Evolutionary conservation across 2,329 filamentous ascomycete species (phyloP).

Genomic region (Aspergillus sp.): DNA sequence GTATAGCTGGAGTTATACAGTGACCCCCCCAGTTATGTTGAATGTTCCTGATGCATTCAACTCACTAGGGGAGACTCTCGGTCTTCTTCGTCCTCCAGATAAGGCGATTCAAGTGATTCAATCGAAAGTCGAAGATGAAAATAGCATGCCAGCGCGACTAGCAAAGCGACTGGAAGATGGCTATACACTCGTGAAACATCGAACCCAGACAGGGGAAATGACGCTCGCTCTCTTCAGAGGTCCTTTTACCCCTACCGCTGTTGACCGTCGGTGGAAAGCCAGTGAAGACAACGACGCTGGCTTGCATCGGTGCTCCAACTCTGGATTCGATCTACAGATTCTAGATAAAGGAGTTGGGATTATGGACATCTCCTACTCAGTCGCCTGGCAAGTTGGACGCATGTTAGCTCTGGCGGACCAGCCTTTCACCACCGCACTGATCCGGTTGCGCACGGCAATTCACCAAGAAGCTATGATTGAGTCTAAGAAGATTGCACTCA

Average conservation of each 20-base stretch:
- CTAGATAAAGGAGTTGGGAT: slow-evolving; percentile 32
- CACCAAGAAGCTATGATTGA: slow-evolving; percentile 1
- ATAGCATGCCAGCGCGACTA: too few relatives aligned
- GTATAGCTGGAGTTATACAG: slow-evolving; percentile 36
- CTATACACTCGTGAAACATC: slow-evolving; percentile 32
- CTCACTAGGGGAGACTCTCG: slow-evolving; percentile 1
- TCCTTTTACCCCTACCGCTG: slow-evolving; percentile 28
- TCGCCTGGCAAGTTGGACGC: slow-evolving; percentile 39
- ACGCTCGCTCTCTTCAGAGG: slow-evolving; percentile 33
- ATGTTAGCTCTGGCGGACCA: slow-evolving; percentile 32
- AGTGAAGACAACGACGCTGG: neutral
- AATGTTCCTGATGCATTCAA: slow-evolving; percentile 24
- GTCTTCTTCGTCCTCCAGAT: slow-evolving; percentile 17
- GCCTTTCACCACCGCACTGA: slow-evolving; percentile 24
- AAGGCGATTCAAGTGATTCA: too few relatives aligned
- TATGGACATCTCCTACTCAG: slow-evolving; percentile 40
- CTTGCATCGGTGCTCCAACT: slow-evolving; percentile 21
- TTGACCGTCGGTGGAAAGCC: slow-evolving; percentile 2
- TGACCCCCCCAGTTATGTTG: slow-evolving; percentile 24
- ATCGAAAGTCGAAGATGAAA: too few relatives aligned
- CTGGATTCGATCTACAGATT: slow-evolving; percentile 32
- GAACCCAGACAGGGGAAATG: slow-evolving; percentile 34
- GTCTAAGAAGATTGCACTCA: neutral
- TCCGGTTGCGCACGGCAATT: slow-evolving; percentile 15
- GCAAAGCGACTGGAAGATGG: slow-evolving; percentile 27